phyloP scores from a whole-genome alignment of 2,329 filamentous ascomycete genomes.

The Emmonsiellopsis sp. region DNA sequence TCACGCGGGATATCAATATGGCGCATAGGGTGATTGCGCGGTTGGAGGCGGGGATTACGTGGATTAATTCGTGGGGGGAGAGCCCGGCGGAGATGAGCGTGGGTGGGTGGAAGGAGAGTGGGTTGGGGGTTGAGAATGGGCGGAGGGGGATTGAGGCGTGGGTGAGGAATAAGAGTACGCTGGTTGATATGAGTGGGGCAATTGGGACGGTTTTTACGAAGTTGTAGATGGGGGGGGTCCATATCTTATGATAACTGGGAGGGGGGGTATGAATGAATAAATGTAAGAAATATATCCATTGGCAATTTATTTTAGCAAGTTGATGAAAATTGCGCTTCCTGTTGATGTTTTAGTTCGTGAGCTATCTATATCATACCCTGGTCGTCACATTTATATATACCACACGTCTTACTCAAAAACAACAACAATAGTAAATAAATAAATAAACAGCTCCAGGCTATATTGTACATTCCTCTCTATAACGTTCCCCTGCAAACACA shows the following conservation, averaged over 20 bases:
- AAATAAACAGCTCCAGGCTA: not conserved
- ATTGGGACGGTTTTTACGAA: conserved; percentile 68
- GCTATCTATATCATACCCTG: too few species aligned
- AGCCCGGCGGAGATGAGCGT: conserved; percentile 86
- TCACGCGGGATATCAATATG: conserved; percentile 62
- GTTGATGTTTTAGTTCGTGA: too few species aligned
- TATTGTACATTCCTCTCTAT: not conserved
- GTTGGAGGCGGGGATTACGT: conserved; percentile 77
- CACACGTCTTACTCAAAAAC: not conserved
- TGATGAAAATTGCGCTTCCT: too few species aligned
- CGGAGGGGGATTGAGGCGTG: conserved; percentile 69
- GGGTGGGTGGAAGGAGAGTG: conserved; percentile 85
- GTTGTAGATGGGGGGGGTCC: conserved; percentile 34
- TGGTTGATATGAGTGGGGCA: conserved; percentile 68
- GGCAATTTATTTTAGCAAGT: not conserved
- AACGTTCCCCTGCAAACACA: too few species aligned
- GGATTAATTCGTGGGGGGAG: conserved; percentile 93
- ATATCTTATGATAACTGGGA: too few species aligned
- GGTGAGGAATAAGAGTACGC: conserved; percentile 77
- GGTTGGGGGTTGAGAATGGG: conserved; percentile 80
- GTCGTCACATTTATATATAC: too few species aligned
- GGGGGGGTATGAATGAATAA: too few species aligned
- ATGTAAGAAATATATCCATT: not conserved
- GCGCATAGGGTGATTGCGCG: conserved; percentile 63
- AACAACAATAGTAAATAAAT: not conserved